Percentiles rank a stretch among this genome's conserved stretches.
These are phyloP conservation scores for carrot (Daucus carota) DNA, from an alignment of 129 eudicot genomes.

Conservation along the genomic window DNA sequence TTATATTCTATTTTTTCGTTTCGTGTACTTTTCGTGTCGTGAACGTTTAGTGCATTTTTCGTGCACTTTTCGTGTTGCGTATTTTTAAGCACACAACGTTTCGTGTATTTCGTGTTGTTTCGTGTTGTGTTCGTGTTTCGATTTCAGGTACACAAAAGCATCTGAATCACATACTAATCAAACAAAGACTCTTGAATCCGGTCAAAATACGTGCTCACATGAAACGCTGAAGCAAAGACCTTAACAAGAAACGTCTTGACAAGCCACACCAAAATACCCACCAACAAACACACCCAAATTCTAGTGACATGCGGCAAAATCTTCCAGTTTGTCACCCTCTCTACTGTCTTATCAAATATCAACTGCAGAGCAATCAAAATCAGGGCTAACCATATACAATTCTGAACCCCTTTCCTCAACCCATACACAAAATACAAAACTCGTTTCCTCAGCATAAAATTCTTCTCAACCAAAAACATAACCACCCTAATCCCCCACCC, in stretches of 20 bases:
- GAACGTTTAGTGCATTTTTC: too few relatives aligned
- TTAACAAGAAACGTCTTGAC: slow-evolving; percentile 40
- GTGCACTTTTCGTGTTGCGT: too few relatives aligned
- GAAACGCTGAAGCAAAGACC: slow-evolving; percentile 48
- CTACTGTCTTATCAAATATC: slow-evolving; percentile 35
- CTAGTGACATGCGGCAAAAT: slow-evolving; percentile 38
- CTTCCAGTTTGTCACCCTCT: slow-evolving; percentile 25
- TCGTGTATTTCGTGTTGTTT: too few relatives aligned
- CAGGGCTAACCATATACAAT: slow-evolving; percentile 38
- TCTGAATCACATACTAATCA: slow-evolving; percentile 45
- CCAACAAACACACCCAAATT: slow-evolving; percentile 47
- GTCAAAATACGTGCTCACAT: slow-evolving; percentile 47
- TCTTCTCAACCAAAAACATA: slow-evolving; percentile 56
- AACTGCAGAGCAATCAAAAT: slow-evolving; percentile 43
- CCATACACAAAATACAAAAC: slow-evolving; percentile 63
- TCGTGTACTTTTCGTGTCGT: too few relatives aligned
- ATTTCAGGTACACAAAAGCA: too few relatives aligned
- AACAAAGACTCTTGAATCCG: slow-evolving; percentile 57
- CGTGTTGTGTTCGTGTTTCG: too few relatives aligned
- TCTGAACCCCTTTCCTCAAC: slow-evolving; percentile 41
- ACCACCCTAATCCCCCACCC: slow-evolving; percentile 54
- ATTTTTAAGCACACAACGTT: too few relatives aligned
- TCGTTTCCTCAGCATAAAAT: slow-evolving; percentile 48
- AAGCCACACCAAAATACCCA: slow-evolving; percentile 46
- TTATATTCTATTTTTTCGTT: too few relatives aligned